phyloP scores from a whole-genome alignment of 75 land plant genomes.

The Picea glauca region DNA sequence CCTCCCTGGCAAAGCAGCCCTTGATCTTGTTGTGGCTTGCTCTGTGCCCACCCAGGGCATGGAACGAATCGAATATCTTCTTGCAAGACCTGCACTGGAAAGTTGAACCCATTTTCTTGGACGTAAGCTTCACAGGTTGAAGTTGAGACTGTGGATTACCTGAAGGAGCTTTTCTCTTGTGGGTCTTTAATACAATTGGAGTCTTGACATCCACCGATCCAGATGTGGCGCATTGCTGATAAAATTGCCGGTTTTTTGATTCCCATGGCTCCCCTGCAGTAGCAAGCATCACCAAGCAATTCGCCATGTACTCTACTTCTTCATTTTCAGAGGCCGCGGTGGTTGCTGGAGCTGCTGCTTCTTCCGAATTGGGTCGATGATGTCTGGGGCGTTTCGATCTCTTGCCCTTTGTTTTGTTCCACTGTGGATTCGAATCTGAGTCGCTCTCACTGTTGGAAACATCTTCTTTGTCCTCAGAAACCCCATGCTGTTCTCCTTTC shows the following conservation, averaged over 20 bases:
- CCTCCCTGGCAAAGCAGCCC: slow-evolving; percentile 13
- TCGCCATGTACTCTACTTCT: slow-evolving; percentile 19
- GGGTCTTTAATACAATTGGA: neutral
- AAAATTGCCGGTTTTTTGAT: neutral
- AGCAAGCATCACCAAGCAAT: slow-evolving; percentile 29
- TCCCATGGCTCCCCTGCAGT: slow-evolving; percentile 13
- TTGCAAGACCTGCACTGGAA: slow-evolving; percentile 25
- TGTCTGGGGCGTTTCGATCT: neutral
- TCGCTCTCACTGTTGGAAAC: slow-evolving; percentile 10
- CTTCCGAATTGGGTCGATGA: no score
- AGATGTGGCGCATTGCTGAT: neutral
- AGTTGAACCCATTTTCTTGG: slow-evolving; percentile 1
- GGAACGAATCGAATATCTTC: slow-evolving; percentile 16
- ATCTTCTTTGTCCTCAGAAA: slow-evolving; percentile 14
- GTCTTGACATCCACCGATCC: neutral
- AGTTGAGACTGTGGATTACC: neutral
- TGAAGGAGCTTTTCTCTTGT: neutral
- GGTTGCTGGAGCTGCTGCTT: no score
- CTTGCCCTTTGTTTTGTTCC: neutral
- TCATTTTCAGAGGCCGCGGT: no score
- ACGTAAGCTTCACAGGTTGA: neutral
- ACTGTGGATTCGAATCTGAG: slow-evolving; percentile 11
- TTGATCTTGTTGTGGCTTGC: slow-evolving; percentile 23
- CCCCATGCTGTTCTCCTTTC: slow-evolving; percentile 29
- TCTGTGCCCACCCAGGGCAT: slow-evolving; percentile 33